Conservation (phyloP, 805 yeast species). For the Kazachstania psychrophila region DNA sequence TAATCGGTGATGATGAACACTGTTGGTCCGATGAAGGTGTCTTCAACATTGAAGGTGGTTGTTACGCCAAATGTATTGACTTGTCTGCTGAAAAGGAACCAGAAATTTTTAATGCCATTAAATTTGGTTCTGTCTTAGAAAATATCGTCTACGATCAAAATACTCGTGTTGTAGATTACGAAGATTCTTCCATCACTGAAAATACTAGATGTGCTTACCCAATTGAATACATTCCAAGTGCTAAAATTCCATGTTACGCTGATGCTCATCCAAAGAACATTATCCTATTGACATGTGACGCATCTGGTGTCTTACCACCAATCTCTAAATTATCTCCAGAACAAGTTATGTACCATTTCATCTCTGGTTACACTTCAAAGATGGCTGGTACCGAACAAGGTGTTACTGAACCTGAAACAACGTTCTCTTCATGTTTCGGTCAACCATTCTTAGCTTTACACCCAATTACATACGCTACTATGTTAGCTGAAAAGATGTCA, state of each 20-base stretch:
- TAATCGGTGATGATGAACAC: constrained; percentile 98
- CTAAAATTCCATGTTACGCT: constrained; percentile 89
- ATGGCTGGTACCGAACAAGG: constrained; percentile 99
- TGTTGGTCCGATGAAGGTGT: constrained; percentile 99
- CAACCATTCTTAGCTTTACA: constrained; percentile 97
- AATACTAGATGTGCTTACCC: constrained; percentile 99
- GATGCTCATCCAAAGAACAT: constrained; percentile 88
- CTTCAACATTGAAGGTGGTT: constrained; percentile 98
- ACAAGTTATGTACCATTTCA: constrained; percentile 98
- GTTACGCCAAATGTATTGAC: constrained; percentile 96
- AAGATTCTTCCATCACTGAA: constrained; percentile 76
- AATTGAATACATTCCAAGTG: constrained; percentile 91
- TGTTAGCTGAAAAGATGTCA: constrained; percentile 86
- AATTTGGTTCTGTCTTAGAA: constrained; percentile 89
- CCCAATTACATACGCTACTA: constrained; percentile 96
- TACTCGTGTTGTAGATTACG: constrained; percentile 78
- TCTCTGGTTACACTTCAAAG: constrained; percentile 96
- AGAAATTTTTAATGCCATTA: constrained; percentile 90
- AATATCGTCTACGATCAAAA: constrained; percentile 78
- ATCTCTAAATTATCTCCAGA: constrained; percentile 87
- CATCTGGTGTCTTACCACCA: constrained; percentile 96
- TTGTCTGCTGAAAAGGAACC: constrained; percentile 90
- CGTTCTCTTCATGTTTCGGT: constrained; percentile 97
- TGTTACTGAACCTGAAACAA: constrained; percentile 95
- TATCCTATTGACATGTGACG: constrained; percentile 90